Base-by-base conservation (phyloP, 2,329 filamentous ascomycete species). In the Colletotrichum tanaceti region DNA sequence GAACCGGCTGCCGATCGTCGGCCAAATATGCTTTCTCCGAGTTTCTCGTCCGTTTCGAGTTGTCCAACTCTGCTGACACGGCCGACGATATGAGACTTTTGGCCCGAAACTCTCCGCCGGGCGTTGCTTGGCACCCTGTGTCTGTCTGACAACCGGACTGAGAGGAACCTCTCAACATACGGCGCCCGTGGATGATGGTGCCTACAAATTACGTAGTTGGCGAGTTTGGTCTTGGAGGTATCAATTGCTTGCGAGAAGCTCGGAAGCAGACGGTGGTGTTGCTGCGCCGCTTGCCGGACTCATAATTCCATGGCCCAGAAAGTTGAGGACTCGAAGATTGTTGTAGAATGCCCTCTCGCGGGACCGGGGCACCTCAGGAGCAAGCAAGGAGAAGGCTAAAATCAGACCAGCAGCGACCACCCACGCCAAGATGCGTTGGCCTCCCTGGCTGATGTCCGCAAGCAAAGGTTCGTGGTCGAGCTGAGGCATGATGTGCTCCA, bases 381-480 rank as follows among this genome's bases (percentile, higher is more conserved):
- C 39, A 24, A 68, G 60, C 3, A 64, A 20, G 1, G 53, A 55
- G 18, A 89, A 85, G 0, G 87, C 87, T 0, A 89, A 78, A 0
- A 89, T 82, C 0, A 89, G 75, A 0, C 86, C 87, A 2, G 87
- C 85, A 0, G 86, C 85, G 64, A 89, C 89, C 0, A 88, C 28
- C 63, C 62, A 69, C 0, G 50, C 57, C 1, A 4, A 0, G 74
- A 4, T 71, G 75, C 18, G 76, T 74, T 44, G 58, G 58, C 73
- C 5, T 13, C 10, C 5, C 16, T 20, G 11, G n/a, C 75, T 72
- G 0, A 73, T 39, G 63, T 73, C 58, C 58, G 77, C 58, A 50
- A 79, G 18, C 4, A 28, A 10, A 5, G n/a, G 22, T n/a, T 28
- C 41, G 2, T 28, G 14, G 16, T 35, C 22, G 16, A 69, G 53